These are phyloP conservation scores for Chrysopogon serrulatus DNA, from an alignment of 176 grass and related monocot species.

Conservation along the genomic window DNA sequence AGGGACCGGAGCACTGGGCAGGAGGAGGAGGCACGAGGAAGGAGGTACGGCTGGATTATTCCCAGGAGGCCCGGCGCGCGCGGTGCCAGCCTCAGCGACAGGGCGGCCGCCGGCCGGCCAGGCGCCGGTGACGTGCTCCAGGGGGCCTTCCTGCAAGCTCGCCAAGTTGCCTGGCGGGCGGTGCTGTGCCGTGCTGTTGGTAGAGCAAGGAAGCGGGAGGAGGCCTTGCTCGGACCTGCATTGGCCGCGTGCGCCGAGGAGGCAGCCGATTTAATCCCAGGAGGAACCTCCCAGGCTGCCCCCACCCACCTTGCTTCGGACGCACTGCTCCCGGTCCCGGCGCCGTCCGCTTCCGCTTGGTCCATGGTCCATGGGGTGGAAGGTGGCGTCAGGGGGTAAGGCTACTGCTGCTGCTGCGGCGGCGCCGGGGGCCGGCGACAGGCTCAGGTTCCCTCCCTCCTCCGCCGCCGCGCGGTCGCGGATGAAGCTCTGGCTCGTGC, in stretches of 20 bases:
- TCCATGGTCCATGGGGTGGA: slow-evolving; percentile 52
- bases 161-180: background rate
- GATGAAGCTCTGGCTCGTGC: slow-evolving; percentile 72
- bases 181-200: background rate
- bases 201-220: background rate
- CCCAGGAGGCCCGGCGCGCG: background rate
- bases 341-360: background rate
- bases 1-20: background rate
- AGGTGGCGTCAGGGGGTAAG: slow-evolving; percentile 37
- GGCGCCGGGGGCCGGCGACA: slow-evolving; percentile 21
- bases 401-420: background rate
- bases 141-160: background rate
- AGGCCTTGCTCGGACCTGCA: background rate
- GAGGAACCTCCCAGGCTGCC: background rate
- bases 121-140: background rate
- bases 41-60: background rate
- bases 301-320: background rate
- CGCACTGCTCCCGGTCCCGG: background rate
- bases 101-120: background rate
- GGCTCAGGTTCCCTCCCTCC: slow-evolving; percentile 32
- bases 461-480: slow-evolving; percentile 43
- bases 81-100: background rate
- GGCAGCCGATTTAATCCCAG: background rate
- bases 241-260: background rate
- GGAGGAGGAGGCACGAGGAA: background rate